Evolutionary conservation across 2,329 filamentous ascomycete species (phyloP), one percentile per base, ranked within the genome.

Genomic region (Arthrobotrys musiformis): DNA sequence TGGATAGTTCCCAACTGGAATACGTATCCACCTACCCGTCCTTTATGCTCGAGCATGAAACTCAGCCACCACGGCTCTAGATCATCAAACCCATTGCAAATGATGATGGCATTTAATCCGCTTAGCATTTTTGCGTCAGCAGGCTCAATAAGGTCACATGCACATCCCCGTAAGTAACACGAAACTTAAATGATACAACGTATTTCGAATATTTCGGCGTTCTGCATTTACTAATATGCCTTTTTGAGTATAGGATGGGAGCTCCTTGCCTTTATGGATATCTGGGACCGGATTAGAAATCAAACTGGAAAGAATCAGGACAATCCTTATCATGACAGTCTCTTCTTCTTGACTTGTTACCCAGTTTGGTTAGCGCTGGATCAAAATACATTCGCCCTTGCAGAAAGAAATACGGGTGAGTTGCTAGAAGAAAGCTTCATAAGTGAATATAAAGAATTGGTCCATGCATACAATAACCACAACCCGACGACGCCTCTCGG

Each of bases 41-140:
- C 44, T 26, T 26, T 9, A 48, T 24, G 44, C 3, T 22, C 50
- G 15, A 50, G 22, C 17, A 69, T 79, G 54, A 79, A 79, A 62
- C 19, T 78, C 1, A 78, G 78, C 40, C 78, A 79, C 26, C 78
- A 79, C 26, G 78, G 78, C 0, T 44, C 67, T 4, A 42, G 4
- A 17, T 50, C 15, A 4, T 70, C 73, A 11, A 67, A 66, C 1
- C 78, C 78, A 11, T n/a, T 22, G 0, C 6, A 62, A 0, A 67
- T 77, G 28, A 6, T 72, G 2, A 7, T 19, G 9, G n/a, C 13
- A 0, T 73, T 61, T n/a, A 19, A 52, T 1, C 72, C 72, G 3
- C 5, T 26, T 6, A 67, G 70, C 52, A 28, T 79, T 0, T 44
- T 79, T 4, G 22, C 56, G 8, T 60, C 46, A 2, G 44, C 30